Base-by-base conservation (phyloP, 495 filamentous ascomycete genomes). In the Penicillium waksmanii region DNA sequence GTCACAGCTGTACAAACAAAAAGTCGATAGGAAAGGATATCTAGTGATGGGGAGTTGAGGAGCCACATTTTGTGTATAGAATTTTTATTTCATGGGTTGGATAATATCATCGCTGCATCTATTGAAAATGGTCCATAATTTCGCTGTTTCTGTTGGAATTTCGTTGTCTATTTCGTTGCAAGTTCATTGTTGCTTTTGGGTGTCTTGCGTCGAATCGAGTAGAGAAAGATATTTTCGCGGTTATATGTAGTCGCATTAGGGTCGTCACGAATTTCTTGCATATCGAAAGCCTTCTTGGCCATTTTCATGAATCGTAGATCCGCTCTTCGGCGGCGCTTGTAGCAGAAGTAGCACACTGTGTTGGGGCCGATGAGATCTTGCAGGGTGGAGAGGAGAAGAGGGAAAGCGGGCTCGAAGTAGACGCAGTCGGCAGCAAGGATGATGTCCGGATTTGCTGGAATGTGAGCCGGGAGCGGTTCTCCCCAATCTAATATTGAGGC, bases 351-450 rank as follows among this genome's bases (percentile, higher is more conserved):
- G 65, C 93, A 87, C 4, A 89, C 78, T 1, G 91, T 82, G 13
- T 78, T 64, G 2, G 83, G 76, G 17, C 79, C 80, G 40, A 89
- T 65, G 55, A 90, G 75, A 46, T 84, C 81, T 55, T 82, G 72
- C 62, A 98, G 71, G n/a, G 95, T 97, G 60, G 85, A 73, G 63
- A 93, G 80, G 34, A 98, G 80, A 31, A 96, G 80, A 44, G 93
- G 92, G 69, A 98, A 98, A 3, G 93, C 89, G 3, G 94, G 92
- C 71, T 98, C 94, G 66, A 96, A 96, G 80, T 98, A 98, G 51
- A 96, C 92, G 77, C 95, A 98, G 72, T 98, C 95, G 6, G 93
- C 95, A 11, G 95, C 95, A 11, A 98, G 83, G 56, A 98, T 85
- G 43, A 94, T 78, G 60, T 95, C 87, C 12, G 92, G 89, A 69